Evolutionary conservation across 2,329 filamentous ascomycete genomes (phyloP), one percentile per base, ranked within the genome.

Genomic region (Fusarium sp.): DNA sequence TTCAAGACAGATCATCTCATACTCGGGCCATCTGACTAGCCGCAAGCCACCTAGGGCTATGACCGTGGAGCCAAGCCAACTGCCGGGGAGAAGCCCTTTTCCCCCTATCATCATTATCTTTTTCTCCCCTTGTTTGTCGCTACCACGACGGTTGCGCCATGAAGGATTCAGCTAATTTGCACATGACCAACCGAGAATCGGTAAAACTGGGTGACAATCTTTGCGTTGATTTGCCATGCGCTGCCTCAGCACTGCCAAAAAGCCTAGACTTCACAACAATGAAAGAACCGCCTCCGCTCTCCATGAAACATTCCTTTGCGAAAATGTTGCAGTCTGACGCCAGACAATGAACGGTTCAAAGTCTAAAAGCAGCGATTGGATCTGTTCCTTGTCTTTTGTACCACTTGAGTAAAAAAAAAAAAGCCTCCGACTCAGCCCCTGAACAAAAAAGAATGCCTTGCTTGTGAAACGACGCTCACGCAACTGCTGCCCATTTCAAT

Each of bases 1-100:
- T 68, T 72, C 27, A 37, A 65, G 50, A 74, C 56, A 59, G 60
- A 74, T 69, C 71, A 74, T 72, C 68, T 57, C 54, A 22, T 35
- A 29, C 41, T 11, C 20, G 27, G 54, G 1, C 16, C 1, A 3
- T 24, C 3, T 72, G 13, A 72, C 72, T 74, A 57, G 72, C 0
- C 10, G 11, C 10, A n/a, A 16, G 2, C 11, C 31, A 22, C n/a
- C 72, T 69, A 66, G 52, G 72, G 72, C 64, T 65, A 64, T 54
- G 71, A 16, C 57, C 57, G 52, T 58, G 66, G 66, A 48, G 39
- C 22, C 48, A 31, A 50, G 35, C 65, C 65, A 61, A 72, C 48
- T 52, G 9, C 48, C 45, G 45, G 48, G 48, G n/a, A 13, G 39
- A 14, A 29, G 24, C 18, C 48, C 48, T 2, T 16, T 52, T 45